Evolutionary conservation across 805 yeast genomes (phyloP).

Genomic region (Candida broadrunensis): DNA sequence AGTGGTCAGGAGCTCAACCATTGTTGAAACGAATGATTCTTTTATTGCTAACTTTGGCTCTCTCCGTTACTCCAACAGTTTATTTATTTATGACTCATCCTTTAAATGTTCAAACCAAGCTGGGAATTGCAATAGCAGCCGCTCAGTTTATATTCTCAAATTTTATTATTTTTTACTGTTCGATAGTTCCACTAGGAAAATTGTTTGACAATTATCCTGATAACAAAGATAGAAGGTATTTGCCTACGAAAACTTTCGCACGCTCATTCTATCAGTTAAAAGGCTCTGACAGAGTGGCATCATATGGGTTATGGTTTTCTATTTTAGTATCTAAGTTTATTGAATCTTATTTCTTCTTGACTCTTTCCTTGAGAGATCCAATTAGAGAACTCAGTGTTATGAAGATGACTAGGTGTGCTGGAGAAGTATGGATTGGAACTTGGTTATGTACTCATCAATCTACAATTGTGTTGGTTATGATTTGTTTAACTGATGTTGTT

Average conservation of each 20-base stretch:
- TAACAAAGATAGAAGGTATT: constrained; percentile 33
- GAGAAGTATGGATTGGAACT: constrained; percentile 55
- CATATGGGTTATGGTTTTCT: constrained; percentile 66
- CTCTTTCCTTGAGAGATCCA: constrained; percentile 71
- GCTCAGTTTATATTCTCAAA: constrained; percentile 58
- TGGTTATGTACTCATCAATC: constrained; percentile 58
- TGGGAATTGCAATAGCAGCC: constrained; percentile 45
- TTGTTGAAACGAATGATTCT: constrained; percentile 46
- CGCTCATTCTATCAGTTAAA: constrained; percentile 52
- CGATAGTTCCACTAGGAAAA: constrained; percentile 60
- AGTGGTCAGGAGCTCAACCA: constrained; percentile 71
- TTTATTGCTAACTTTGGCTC: constrained; percentile 37
- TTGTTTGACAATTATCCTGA: constrained; percentile 40
- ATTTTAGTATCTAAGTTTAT: constrained; percentile 66
- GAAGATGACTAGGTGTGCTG: constrained; percentile 54
- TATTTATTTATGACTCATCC: constrained; percentile 49
- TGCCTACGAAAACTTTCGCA: constrained; percentile 59
- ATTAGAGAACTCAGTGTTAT: constrained; percentile 63
- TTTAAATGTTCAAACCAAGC: constrained; percentile 23
- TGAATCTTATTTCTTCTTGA: constrained; percentile 77
- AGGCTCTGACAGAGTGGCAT: constrained; percentile 56
- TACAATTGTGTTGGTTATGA: constrained; percentile 47
- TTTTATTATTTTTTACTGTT: constrained; percentile 51
- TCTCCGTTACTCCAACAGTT: constrained; percentile 50
- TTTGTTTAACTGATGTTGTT: constrained; percentile 60